Conservation (phyloP, 306 rosid genomes). For the Cicer yamashitae region DNA sequence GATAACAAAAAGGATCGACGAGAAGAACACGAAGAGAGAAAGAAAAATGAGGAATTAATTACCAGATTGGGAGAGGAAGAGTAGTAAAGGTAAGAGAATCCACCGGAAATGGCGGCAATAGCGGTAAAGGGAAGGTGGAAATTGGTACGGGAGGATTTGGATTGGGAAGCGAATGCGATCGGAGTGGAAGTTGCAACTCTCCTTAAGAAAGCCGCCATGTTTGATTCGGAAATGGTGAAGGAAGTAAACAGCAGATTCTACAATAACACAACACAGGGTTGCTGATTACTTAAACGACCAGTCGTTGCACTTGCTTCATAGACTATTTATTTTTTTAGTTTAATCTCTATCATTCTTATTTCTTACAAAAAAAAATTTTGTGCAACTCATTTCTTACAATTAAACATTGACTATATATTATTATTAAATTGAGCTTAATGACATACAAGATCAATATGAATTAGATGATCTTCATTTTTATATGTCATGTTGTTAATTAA, state of each 20-base stretch:
- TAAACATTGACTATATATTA: too few relatives aligned
- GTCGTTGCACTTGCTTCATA: not conserved
- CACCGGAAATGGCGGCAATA: constrained; percentile 84
- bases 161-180: constrained; percentile 55
- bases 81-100: constrained; percentile 70
- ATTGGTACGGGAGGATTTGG: constrained; percentile 51
- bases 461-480: too few relatives aligned
- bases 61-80: constrained; percentile 70
- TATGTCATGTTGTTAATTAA: too few relatives aligned
- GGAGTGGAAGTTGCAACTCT: constrained; percentile 70
- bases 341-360: too few relatives aligned
- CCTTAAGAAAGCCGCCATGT: constrained; percentile 77
- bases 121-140: constrained; percentile 72
- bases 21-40: not conserved
- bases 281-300: not conserved
- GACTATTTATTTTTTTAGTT: not conserved
- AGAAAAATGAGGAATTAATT: not conserved
- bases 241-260: constrained; percentile 16
- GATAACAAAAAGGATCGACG: not conserved
- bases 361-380: too few relatives aligned
- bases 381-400: too few relatives aligned
- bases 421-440: too few relatives aligned
- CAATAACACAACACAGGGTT: constrained; percentile 6
- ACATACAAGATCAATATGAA: too few relatives aligned
- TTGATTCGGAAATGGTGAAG: constrained; percentile 21